Base-by-base conservation (phyloP, 495 filamentous ascomycete genomes). In the Hypoxylon trugodes region DNA sequence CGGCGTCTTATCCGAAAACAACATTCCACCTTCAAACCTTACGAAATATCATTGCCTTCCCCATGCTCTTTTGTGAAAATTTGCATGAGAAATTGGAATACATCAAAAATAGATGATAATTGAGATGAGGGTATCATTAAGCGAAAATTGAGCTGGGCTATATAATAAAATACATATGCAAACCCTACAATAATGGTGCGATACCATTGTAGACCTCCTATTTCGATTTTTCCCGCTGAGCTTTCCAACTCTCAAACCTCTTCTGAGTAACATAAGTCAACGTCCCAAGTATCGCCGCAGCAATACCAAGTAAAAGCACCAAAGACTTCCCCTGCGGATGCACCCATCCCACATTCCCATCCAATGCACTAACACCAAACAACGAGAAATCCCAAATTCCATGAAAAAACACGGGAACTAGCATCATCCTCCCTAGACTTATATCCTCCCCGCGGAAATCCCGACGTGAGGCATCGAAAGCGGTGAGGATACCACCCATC, bases 341-440 rank as follows among this genome's bases (percentile, higher is more conserved):
- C 12, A 72, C 55, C 66, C 69, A 72, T 26, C 69, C 69, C 4
- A 72, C 66, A 40, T 72, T 72, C 6, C 69, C 69, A 12, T 72
- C 61, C 15, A 63, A 24, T 1, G 69, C 51, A 52, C 69, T 69
- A 12, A 13, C 21, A 42, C 30, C 22, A 36, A 69, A 52, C 28
- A 30, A 5, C 18, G 53, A 42, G 60, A 67, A 66, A 16, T 69
- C 55, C 37, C 35, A 67, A 6, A 36, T 26, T 7, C 69, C 62
- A 24, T 72, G 69, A n/a, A 66, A 54, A 2, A 66, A 1, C 6
- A 58, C 54, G 6, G 68, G 46, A 2, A 66, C 48, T 3, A 18
- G n/a, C 59, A 65, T n/a, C 3, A 71, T 59, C 7, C 35, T n/a
- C 32, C 36, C 59, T 43, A 61, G 58, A 53, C 60, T 68, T 32